Conservation (phyloP, 2,329 filamentous ascomycete species). For the Chrysoporthe deuterocubensis region DNA sequence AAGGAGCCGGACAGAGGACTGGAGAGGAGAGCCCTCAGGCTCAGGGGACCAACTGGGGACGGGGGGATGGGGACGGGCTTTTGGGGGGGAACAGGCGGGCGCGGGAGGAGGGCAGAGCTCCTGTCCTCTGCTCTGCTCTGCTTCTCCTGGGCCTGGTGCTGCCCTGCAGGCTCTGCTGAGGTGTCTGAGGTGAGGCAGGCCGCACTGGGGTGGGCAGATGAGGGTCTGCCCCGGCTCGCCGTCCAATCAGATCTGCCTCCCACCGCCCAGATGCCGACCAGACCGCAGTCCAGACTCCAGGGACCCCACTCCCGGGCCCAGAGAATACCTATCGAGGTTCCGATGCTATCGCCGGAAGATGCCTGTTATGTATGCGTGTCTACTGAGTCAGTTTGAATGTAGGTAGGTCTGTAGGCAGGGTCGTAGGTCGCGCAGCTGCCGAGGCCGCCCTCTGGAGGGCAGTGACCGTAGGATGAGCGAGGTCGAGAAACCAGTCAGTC, state of each 20-base stretch:
- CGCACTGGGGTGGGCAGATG: neutral
- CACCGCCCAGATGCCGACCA: neutral
- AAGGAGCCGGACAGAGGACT: constrained; percentile 1
- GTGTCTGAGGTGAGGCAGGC: neutral
- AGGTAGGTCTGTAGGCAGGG: neutral
- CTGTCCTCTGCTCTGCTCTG: no score
- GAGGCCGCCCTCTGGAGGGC: neutral
- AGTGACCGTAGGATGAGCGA: neutral
- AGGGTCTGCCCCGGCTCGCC: neutral
- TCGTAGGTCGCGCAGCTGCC: neutral
- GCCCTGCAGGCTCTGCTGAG: neutral
- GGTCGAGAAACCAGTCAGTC: neutral
- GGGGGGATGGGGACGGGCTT: neutral
- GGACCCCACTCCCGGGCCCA: neutral
- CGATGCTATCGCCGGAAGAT: constrained; percentile 1
- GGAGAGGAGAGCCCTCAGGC: no score
- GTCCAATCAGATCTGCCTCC: neutral
- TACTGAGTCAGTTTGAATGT: neutral
- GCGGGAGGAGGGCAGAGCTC: neutral
- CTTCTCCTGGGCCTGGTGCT: neutral
- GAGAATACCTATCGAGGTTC: neutral
- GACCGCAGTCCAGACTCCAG: constrained; percentile 4
- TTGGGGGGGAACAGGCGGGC: neutral
- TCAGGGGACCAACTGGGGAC: neutral
- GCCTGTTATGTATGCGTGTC: neutral